phyloP scores from a whole-genome alignment of 345 rosid species.

The Clausena lansium region DNA sequence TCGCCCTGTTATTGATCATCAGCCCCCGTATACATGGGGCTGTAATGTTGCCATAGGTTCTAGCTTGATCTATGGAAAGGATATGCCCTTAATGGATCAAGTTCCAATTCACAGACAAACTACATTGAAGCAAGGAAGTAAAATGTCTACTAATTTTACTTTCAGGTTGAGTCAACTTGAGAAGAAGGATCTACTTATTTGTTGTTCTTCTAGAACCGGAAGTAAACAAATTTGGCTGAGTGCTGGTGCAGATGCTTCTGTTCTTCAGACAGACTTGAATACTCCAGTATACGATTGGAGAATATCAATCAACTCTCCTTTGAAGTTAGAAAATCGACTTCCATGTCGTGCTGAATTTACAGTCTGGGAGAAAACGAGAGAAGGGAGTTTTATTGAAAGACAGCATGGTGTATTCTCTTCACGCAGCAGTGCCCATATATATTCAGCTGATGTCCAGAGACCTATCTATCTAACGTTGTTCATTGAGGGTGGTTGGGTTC shows the following conservation, averaged over 20 bases:
- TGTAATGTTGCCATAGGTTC: slow-evolving; percentile 52
- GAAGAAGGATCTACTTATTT: slow-evolving; percentile 86
- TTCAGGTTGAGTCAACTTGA: slow-evolving; percentile 77
- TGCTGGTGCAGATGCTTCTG: slow-evolving; percentile 79
- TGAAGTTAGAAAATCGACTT: slow-evolving; percentile 94
- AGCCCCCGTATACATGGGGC: slow-evolving; percentile 72
- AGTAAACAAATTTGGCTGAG: slow-evolving; percentile 86
- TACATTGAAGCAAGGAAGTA: slow-evolving; percentile 59
- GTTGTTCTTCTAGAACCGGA: slow-evolving; percentile 52
- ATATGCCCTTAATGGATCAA: slow-evolving; percentile 70
- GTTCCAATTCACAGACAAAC: slow-evolving; percentile 58
- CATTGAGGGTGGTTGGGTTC: slow-evolving; percentile 87
- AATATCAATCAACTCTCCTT: slow-evolving; percentile 77
- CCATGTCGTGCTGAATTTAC: slow-evolving; percentile 87
- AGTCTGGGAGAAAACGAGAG: slow-evolving; percentile 77
- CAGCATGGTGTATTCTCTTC: slow-evolving; percentile 64
- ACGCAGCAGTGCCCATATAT: slow-evolving; percentile 57
- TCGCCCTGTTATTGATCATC: slow-evolving; percentile 60
- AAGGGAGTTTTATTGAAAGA: slow-evolving; percentile 66
- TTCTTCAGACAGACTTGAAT: slow-evolving; percentile 89
- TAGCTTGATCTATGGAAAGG: slow-evolving; percentile 56
- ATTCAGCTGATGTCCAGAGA: slow-evolving; percentile 69
- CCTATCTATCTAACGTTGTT: slow-evolving; percentile 72
- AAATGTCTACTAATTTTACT: slow-evolving; percentile 39
- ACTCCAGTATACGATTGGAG: slow-evolving; percentile 96